phyloP scores from a whole-genome alignment of 352 stramenopile genomes.

The Globisporangium middletonii region DNA sequence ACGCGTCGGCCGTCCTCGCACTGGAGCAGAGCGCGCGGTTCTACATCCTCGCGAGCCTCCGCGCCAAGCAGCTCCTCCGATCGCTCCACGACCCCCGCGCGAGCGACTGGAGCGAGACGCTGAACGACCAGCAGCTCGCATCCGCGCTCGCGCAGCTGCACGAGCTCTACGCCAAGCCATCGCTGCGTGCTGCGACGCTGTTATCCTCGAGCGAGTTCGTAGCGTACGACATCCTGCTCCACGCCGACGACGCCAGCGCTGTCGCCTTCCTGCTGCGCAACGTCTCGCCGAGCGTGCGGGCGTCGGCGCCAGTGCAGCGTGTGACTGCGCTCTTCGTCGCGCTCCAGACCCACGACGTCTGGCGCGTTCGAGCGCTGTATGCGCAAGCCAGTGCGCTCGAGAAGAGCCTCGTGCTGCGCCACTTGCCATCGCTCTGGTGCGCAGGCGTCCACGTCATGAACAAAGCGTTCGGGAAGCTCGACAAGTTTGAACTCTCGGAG shows the following conservation, averaged over 20 bases:
- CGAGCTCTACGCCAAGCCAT: conserved; percentile 21
- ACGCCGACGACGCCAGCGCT: conserved; percentile 35
- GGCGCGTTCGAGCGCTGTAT: conserved; percentile 23
- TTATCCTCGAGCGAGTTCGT: conserved; percentile 27
- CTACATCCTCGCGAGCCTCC: conserved; percentile 42
- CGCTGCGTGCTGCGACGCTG: neutral
- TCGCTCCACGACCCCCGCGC: conserved; percentile 11
- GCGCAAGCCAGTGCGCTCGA: conserved; percentile 28
- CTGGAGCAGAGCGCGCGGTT: conserved; percentile 51
- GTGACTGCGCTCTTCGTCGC: conserved; percentile 49
- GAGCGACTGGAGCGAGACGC: conserved; percentile 54
- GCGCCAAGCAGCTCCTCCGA: conserved; percentile 27
- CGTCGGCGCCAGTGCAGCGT: conserved; percentile 19
- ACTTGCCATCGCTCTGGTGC: conserved; percentile 33
- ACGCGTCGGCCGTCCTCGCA: conserved; percentile 24
- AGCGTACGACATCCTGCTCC: conserved; percentile 54
- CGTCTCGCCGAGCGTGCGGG: conserved; percentile 16
- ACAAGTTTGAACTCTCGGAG: conserved; percentile 39
- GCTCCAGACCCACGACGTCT: conserved; percentile 41
- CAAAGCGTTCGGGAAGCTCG: conserved; percentile 56
- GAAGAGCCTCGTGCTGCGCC: conserved; percentile 29
- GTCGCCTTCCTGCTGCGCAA: conserved; percentile 38
- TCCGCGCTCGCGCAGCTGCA: conserved; percentile 56
- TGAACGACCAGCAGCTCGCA: conserved; percentile 64
- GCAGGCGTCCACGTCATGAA: conserved; percentile 39